Percentiles rank a stretch among this genome's conserved stretches.
These are phyloP conservation scores for Postia placenta DNA, from an alignment of 768 basidiomycete genomes.

Conservation along the genomic window DNA sequence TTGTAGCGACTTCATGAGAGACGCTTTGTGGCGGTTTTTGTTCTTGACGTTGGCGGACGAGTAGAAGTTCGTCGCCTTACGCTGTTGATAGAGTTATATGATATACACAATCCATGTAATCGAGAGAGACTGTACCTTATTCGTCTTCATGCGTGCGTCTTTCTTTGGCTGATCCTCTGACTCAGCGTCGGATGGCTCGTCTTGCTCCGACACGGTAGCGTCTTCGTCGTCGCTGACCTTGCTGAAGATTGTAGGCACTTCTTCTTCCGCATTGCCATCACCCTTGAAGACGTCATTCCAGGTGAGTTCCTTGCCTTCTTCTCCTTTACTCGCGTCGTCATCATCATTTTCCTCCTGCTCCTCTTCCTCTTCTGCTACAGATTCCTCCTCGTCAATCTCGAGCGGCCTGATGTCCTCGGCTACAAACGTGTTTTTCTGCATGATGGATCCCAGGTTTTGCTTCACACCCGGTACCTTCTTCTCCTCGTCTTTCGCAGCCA, in stretches of 20 bases:
- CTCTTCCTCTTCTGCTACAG: constrained; percentile 25
- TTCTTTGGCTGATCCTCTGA: constrained; percentile 26
- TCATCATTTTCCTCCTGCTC: constrained; percentile 36
- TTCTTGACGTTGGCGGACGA: constrained; percentile 81
- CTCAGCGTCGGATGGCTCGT: constrained; percentile 29
- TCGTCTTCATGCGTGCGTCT: constrained; percentile 85
- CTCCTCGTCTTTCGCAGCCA: constrained; percentile 26
- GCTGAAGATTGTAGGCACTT: constrained; percentile 16
- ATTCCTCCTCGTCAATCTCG: constrained; percentile 36
- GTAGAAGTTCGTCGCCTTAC: constrained; percentile 88
- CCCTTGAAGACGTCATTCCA: constrained; percentile 89
- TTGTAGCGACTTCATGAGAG: constrained; percentile 40
- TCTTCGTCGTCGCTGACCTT: constrained; percentile 17
- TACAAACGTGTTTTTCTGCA: constrained; percentile 84
- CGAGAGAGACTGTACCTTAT: constrained; percentile 57
- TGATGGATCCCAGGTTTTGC: constrained; percentile 82
- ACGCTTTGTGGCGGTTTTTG: constrained; percentile 65
- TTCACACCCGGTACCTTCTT: constrained; percentile 57
- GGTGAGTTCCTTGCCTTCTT: constrained; percentile 44
- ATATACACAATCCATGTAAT: too few relatives aligned
- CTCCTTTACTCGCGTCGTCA: constrained; percentile 28
- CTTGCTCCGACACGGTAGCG: constrained; percentile 13
- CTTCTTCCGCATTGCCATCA: constrained; percentile 15
- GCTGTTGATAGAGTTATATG: constrained; percentile 34
- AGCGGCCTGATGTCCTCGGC: constrained; percentile 74